Percentiles rank a stretch among this genome's conserved stretches.
These are phyloP conservation scores for Acacia crassicarpa DNA, from an alignment of 306 rosid genomes.

Conservation along the genomic window DNA sequence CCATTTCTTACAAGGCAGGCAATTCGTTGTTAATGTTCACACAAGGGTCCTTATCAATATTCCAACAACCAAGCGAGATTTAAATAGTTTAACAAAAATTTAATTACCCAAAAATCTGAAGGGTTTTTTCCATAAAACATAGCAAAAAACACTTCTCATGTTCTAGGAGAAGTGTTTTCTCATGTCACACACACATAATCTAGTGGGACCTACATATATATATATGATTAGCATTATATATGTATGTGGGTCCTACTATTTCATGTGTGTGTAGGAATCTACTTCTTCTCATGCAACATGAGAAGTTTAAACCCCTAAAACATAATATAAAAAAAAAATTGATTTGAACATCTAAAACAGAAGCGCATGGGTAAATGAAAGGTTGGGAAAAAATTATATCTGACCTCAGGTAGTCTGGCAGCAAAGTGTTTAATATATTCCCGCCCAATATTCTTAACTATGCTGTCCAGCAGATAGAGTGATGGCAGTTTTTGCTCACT, in stretches of 20 bases:
- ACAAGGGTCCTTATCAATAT: background rate
- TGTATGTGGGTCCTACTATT: no score
- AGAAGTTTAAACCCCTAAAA: no score
- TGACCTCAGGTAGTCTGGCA: conserved; percentile 84
- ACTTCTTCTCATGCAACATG: no score
- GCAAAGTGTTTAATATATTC: conserved; percentile 86
- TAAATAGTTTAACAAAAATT: conserved; percentile 9
- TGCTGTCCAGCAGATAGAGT: conserved; percentile 93
- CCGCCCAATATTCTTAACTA: conserved; percentile 91
- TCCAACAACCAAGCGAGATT: background rate
- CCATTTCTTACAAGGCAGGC: conserved; percentile 22
- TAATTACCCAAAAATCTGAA: background rate
- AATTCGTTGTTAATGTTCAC: conserved; percentile 10
- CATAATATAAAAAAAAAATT: no score
- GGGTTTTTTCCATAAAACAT: background rate
- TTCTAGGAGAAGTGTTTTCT: no score
- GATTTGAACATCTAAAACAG: background rate
- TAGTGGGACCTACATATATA: no score
- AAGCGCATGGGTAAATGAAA: conserved; percentile 1
- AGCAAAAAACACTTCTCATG: no score
- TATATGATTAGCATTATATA: no score
- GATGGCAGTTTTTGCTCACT: conserved; percentile 93
- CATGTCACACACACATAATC: no score
- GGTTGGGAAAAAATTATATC: conserved; percentile 36
- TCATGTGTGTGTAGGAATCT: no score